Percentiles rank a stretch among this genome's conserved stretches.
Conservation (phyloP, 1,284 basidiomycete species). For the Ganoderma meredithae region DNA sequence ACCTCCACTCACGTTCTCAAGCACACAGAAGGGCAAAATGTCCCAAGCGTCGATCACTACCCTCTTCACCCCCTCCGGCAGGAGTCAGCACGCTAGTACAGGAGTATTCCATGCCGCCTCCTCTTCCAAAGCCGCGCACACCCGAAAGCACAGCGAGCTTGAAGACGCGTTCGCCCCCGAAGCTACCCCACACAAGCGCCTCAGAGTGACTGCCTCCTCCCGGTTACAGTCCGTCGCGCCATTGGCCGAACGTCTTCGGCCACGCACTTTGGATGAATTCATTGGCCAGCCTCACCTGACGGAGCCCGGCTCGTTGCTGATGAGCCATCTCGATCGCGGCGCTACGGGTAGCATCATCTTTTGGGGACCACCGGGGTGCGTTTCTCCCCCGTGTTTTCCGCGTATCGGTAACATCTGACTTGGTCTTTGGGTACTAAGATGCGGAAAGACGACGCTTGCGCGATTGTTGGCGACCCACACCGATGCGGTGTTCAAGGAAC, state of each 20-base stretch:
- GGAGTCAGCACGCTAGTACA: constrained; percentile 10
- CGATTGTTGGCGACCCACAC: constrained; percentile 69
- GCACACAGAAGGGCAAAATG: constrained; percentile 29
- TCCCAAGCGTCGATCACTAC: constrained; percentile 40
- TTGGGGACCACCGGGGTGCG: constrained; percentile 80
- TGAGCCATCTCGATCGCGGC: constrained; percentile 54
- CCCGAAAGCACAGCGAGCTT: constrained; percentile 42
- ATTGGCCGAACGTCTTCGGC: constrained; percentile 72
- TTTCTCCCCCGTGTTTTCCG: constrained; percentile 10
- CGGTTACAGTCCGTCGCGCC: constrained; percentile 53
- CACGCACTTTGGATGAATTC: constrained; percentile 65
- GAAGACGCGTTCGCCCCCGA: constrained; percentile 29
- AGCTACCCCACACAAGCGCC: constrained; percentile 38
- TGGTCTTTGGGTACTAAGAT: constrained; percentile 43
- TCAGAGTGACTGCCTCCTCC: constrained; percentile 36
- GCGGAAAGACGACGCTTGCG: constrained; percentile 85
- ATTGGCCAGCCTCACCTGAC: constrained; percentile 74
- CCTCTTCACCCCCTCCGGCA: constrained; percentile 39
- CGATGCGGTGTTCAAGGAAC: constrained; percentile 73
- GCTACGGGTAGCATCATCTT: constrained; percentile 69
- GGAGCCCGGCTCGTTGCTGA: constrained; percentile 59
- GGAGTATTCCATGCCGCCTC: constrained; percentile 19
- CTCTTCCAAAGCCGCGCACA: constrained; percentile 27
- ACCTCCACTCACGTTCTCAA: constrained; percentile 12
- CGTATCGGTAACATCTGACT: background rate